Evolutionary conservation across 148 eudicot genomes (phyloP), one percentile per base, ranked within the genome.

Genomic region (Persicaria maculosa): DNA sequence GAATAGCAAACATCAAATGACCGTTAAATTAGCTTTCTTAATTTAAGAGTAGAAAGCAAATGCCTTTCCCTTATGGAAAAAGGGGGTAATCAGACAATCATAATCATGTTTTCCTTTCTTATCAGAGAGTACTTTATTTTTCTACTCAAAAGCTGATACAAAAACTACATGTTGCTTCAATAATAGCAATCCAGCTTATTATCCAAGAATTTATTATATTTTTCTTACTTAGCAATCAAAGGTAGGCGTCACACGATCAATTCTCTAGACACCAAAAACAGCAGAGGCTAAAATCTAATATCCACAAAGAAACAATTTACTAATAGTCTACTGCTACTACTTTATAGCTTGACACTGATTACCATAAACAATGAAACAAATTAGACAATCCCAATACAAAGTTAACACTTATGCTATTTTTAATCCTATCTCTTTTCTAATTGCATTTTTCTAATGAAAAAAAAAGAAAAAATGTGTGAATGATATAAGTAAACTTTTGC

Each of bases 221-320:
- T n/a, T n/a, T n/a, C n/a, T n/a, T n/a, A n/a, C n/a, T n/a, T n/a
- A n/a, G n/a, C 10, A 12, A 48, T 5, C 44, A 61, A 22, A 10
- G 68, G 43, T n/a, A n/a, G n/a, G n/a, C n/a, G n/a, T n/a, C 68
- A 25, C 15, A 31, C 4, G 12, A 59, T 25, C 25, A 61, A 61
- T 9, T 61, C 2, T 9, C 67, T 25, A 4, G 25, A 25, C 67
- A 55, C 6, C 44, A 73, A 47, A 77, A 71, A 65, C 78, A 90
- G 86, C 88, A 87, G 11, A 80, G 83, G 83, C 82, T 78, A 81
- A 82, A 84, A 76, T 83, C 84, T 83, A 85, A 84, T 47, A 76
- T 73, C 55, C 73, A 71, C 72, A 70, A 48, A 72, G 10, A 67
- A 53, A 80, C n/a, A n/a, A n/a, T n/a, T n/a, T n/a, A n/a, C n/a